Percentiles rank a stretch among this genome's conserved stretches.
These are phyloP conservation scores for Trichocladium uniseriatum DNA, from an alignment of 495 filamentous ascomycete species.

Conservation along the genomic window DNA sequence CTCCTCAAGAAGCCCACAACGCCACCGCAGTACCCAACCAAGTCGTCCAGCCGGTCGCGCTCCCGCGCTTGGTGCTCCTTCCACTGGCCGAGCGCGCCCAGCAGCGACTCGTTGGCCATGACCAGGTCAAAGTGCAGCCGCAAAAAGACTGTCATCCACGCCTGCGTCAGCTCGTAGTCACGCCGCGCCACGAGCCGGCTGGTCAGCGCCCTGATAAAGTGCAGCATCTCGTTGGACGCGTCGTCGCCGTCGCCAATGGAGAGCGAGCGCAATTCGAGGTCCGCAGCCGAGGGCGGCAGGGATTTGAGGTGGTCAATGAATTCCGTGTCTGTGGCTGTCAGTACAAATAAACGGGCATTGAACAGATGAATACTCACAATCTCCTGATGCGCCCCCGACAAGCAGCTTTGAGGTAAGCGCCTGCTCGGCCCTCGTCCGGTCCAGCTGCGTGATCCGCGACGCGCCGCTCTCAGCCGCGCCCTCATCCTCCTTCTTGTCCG, in stretches of 20 bases:
- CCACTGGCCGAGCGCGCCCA: slow-evolving; percentile 53
- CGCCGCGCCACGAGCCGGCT: slow-evolving; percentile 50
- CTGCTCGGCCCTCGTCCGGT: slow-evolving; percentile 32
- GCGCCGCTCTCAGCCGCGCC: slow-evolving; percentile 16
- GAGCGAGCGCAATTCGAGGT: slow-evolving; percentile 80
- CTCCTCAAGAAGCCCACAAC: slow-evolving; percentile 83
- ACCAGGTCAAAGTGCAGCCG: slow-evolving; percentile 55
- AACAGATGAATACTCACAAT: slow-evolving; percentile 35
- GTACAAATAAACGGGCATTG: not conserved
- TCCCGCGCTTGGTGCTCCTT: slow-evolving; percentile 57
- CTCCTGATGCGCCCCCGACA: slow-evolving; percentile 33
- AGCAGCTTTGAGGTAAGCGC: slow-evolving; percentile 55
- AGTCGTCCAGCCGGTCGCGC: slow-evolving; percentile 55
- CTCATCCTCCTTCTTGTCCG: slow-evolving; percentile 11
- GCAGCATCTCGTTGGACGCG: slow-evolving; percentile 39
- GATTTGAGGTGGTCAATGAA: slow-evolving; percentile 70
- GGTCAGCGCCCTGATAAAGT: slow-evolving; percentile 71
- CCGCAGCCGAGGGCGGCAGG: slow-evolving; percentile 69
- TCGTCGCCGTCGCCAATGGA: slow-evolving; percentile 34
- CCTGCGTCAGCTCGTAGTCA: slow-evolving; percentile 90
- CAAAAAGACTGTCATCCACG: slow-evolving; percentile 93
- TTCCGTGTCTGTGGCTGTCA: slow-evolving; percentile 32
- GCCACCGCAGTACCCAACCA: slow-evolving; percentile 81
- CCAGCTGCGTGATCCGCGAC: slow-evolving; percentile 34
- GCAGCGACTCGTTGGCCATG: slow-evolving; percentile 32